Percentiles rank a stretch among this genome's conserved stretches.
phyloP scores from a whole-genome alignment of 208 protist species.

The Leishmania major region DNA sequence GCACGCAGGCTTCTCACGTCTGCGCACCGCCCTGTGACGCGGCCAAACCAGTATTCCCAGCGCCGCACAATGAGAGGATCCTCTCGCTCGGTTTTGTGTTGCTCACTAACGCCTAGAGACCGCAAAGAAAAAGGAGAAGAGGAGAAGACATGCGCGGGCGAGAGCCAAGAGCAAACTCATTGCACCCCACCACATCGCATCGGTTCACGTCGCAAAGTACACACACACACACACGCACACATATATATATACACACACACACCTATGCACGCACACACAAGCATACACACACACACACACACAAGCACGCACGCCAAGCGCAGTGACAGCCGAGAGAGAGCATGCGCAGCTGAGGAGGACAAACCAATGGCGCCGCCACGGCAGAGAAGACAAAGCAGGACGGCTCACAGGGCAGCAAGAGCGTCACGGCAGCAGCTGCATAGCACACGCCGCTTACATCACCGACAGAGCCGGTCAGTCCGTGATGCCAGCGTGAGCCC shows the following conservation, averaged over 20 bases:
- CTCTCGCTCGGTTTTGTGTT: neutral
- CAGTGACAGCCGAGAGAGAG: neutral
- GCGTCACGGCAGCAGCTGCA: neutral
- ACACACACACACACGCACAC: neutral
- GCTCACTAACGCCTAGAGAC: slow-evolving; percentile 28
- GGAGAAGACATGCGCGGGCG: slow-evolving; percentile 1
- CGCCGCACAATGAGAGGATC: neutral
- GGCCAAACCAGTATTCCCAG: neutral
- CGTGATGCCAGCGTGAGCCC: neutral
- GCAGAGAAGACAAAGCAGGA: neutral
- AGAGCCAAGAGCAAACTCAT: neutral
- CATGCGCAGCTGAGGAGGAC: neutral
- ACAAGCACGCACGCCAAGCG: neutral
- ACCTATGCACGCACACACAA: neutral
- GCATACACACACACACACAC: neutral
- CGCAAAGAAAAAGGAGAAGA: slow-evolving; percentile 4
- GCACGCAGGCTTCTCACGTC: neutral
- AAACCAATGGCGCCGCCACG: neutral
- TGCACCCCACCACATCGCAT: neutral
- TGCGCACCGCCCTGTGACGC: neutral
- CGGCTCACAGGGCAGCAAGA: neutral
- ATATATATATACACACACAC: neutral
- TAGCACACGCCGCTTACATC: neutral
- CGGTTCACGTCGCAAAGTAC: neutral
- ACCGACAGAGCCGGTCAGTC: too few relatives aligned